Evolutionary conservation across 2,329 filamentous ascomycete species (phyloP), one percentile per base, ranked within the genome.

Genomic region (Pyricularia sp.): DNA sequence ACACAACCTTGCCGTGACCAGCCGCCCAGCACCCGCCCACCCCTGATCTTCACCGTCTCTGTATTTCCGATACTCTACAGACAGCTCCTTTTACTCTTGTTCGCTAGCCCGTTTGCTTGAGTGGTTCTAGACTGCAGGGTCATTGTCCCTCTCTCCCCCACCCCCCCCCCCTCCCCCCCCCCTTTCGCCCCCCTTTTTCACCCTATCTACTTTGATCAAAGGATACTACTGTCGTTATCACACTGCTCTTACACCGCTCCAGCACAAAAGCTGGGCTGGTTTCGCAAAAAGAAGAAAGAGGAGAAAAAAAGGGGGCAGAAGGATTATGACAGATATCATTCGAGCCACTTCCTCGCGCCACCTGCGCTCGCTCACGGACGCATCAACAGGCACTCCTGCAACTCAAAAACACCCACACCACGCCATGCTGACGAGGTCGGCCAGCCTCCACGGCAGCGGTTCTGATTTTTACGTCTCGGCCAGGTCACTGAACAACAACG

Each of bases 121-220:
- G 28, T 71, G 63, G 73, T 77, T 75, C 75, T 70, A 74, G 74
- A 55, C 42, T 55, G 42, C 42, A 64, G 14, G 20, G 66, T 61
- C 72, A 69, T 42, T 33, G 67, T 69, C 61, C 65, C 65, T 36
- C 65, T 11, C n/a, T 12, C 17, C 59, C 59, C n/a, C 59, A 5
- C 4, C 23, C 59, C 59, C 59, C 59, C 59, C 59, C 59, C 59
- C n/a, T 12, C 17, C 59, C 59, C n/a, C 59, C 23, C 59, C 59
- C 59, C 59, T 30, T 30, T 63, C n/a, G 28, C 28, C 17, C 9
- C 31, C 31, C 3, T 6, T 31, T 12, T 12, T 11, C 31, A 33
- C 31, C n/a, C 23, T n/a, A 17, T 4, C 17, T 64, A n/a, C 11
- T 7, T 31, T 17, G 23, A 14, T 12, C 28, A 31, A 10, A 64